phyloP scores from a whole-genome alignment of 768 basidiomycete species.

The Crassisporium funariophilum region DNA sequence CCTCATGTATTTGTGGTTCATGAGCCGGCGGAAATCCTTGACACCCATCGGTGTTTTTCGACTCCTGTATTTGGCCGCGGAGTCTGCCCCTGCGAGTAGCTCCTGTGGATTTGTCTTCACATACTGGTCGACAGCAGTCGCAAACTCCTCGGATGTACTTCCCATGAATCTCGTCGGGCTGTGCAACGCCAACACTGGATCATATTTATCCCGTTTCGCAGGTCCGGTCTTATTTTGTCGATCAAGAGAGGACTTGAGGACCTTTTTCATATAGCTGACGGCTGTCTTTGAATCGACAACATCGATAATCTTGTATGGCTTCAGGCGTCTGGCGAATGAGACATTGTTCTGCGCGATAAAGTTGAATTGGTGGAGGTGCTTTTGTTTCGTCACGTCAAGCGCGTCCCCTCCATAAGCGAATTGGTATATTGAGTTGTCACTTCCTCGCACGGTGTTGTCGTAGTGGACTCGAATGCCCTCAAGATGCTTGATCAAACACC shows the following conservation, averaged over 20 bases:
- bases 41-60: slow-evolving; percentile 48
- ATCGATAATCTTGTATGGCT: slow-evolving; percentile 58
- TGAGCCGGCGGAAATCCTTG: slow-evolving; percentile 74
- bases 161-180: slow-evolving; percentile 83
- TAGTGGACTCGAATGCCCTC: slow-evolving; percentile 97
- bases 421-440: slow-evolving; percentile 91
- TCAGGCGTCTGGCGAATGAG: slow-evolving; percentile 74
- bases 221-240: slow-evolving; percentile 41
- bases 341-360: slow-evolving; percentile 87
- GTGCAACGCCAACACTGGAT: slow-evolving; percentile 75
- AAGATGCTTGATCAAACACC: slow-evolving; percentile 97
- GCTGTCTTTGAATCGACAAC: slow-evolving; percentile 71
- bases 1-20: slow-evolving; percentile 92
- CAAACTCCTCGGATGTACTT: slow-evolving; percentile 91
- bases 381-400: slow-evolving; percentile 96
- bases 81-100: slow-evolving; percentile 41
- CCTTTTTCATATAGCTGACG: slow-evolving; percentile 82
- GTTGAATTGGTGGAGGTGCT: slow-evolving; percentile 91
- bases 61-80: slow-evolving; percentile 38
- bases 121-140: slow-evolving; percentile 77
- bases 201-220: slow-evolving; percentile 60
- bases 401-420: slow-evolving; percentile 97
- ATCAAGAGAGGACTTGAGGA: slow-evolving; percentile 68
- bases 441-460: slow-evolving; percentile 96
- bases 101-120: slow-evolving; percentile 69